Base-by-base conservation (phyloP, 495 filamentous ascomycete genomes). In the Talaromyces trachyspermus region DNA sequence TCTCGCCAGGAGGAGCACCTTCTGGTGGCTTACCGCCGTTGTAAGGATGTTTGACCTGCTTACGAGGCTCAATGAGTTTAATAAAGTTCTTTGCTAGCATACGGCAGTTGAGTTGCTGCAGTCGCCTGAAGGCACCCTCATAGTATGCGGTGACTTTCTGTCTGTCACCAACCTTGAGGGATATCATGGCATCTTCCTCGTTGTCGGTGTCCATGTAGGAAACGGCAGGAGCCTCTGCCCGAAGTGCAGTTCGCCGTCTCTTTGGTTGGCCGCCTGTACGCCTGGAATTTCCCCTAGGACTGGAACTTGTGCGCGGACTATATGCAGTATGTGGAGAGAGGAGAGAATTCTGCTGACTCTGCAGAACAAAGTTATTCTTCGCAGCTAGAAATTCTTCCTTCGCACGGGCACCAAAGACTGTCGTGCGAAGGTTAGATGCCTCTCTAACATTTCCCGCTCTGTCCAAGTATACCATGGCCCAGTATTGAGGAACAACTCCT, bases 21-120 rank as follows among this genome's bases (percentile, higher is more conserved):
- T 60, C 48, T 25, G 61, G 60, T 7, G 62, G 54, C 45, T 60
- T 61, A 33, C 81, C 75, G 14, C 78, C 74, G 19, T 84, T 89
- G 61, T 95, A 96, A 0, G 90, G 90, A 52, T 86, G 80, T 36
- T 75, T 82, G 0, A 83, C 80, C 58, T 95, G 88, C 61, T 96
- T 96, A 51, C 86, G 87, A 0, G 89, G 86, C 42, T 89, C 85
- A 2, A 95, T 83, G 12, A 81, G 73, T 55, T 86, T 89, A 53
- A 95, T 83, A 65, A 88, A 90, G 3, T 76, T 82, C 60, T 91
- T 94, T 7, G 78, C 78, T 25, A 94, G 78, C 3, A 57, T 48
- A 1, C 70, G 64, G 27, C 70, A 74, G 43, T 67, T 69, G 30
- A 69, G 51, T 44, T 76, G 72, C 49, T 74, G 69, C 44, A 76